phyloP scores from a whole-genome alignment of 805 yeast species.

The Kuraishia borneana region DNA sequence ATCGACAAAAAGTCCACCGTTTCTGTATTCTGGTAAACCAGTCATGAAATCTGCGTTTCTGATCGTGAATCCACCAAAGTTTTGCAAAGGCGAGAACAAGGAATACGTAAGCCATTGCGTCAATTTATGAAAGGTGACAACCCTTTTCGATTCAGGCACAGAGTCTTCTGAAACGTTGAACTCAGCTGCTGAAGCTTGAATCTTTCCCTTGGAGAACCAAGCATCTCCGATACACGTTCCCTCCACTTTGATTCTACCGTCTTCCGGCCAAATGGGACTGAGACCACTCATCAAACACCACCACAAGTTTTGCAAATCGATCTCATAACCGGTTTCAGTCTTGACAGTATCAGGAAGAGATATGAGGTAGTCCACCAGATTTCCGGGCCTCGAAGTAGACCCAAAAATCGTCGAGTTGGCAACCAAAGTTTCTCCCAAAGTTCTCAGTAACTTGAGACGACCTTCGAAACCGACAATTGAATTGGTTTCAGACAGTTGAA shows the following conservation, averaged over 20 bases:
- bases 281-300: slow-evolving; percentile 42
- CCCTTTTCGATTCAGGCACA: slow-evolving; percentile 23
- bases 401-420: slow-evolving; percentile 29
- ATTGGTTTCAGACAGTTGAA: slow-evolving; percentile 37
- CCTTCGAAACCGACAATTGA: slow-evolving; percentile 47
- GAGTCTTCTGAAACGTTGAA: slow-evolving; percentile 7
- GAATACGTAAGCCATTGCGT: slow-evolving; percentile 64
- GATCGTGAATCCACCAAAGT: slow-evolving; percentile 30
- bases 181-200: slow-evolving; percentile 7
- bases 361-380: slow-evolving; percentile 36
- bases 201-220: slow-evolving; percentile 34
- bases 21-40: slow-evolving; percentile 51
- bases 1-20: slow-evolving; percentile 55
- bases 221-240: slow-evolving; percentile 52
- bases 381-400: slow-evolving; percentile 28
- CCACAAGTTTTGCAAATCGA: slow-evolving; percentile 43
- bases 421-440: slow-evolving; percentile 34
- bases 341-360: slow-evolving; percentile 8
- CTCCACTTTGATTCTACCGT: slow-evolving; percentile 36
- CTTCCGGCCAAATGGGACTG: slow-evolving; percentile 49
- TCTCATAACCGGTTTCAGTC: slow-evolving; percentile 9
- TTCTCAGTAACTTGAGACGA: slow-evolving; percentile 31
- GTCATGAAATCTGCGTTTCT: slow-evolving; percentile 31
- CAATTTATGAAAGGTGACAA: slow-evolving; percentile 54
- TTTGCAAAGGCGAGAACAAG: slow-evolving; percentile 37